These are phyloP conservation scores for Raphanus hybrid DNA, from an alignment of 441 rosid species.

Conservation along the genomic window DNA sequence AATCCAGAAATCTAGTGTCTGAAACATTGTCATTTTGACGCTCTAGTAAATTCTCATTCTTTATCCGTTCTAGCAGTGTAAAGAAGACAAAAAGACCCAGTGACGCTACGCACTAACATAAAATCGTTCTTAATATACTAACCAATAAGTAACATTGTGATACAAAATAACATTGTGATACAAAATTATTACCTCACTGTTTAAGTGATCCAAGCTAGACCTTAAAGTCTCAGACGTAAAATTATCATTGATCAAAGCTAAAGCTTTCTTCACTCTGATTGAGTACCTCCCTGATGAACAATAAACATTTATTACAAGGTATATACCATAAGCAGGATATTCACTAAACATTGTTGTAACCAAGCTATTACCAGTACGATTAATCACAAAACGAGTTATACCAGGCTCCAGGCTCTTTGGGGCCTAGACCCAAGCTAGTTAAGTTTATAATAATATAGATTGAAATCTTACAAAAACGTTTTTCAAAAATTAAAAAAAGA, in stretches of 20 bases:
- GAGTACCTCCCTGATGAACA: no score
- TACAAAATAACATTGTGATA: not conserved
- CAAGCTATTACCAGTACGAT: not conserved
- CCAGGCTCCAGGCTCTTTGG: not conserved
- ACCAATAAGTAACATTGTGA: not conserved
- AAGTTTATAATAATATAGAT: not conserved
- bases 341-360: not conserved
- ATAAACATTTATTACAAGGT: no score
- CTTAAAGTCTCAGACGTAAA: no score
- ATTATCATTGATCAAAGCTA: no score
- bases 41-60: conserved; percentile 77
- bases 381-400: not conserved
- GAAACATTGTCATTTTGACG: conserved; percentile 53
- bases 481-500: not conserved
- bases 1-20: conserved; percentile 61
- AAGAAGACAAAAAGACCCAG: not conserved
- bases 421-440: not conserved
- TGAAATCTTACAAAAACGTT: not conserved
- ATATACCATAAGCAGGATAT: not conserved
- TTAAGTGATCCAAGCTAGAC: not conserved
- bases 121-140: not conserved
- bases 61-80: conserved; percentile 88
- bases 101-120: not conserved
- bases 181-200: not conserved
- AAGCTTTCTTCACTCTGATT: no score